Evolutionary conservation across 148 eudicot genomes (phyloP).

Genomic region (Vaccinium darrowii): DNA sequence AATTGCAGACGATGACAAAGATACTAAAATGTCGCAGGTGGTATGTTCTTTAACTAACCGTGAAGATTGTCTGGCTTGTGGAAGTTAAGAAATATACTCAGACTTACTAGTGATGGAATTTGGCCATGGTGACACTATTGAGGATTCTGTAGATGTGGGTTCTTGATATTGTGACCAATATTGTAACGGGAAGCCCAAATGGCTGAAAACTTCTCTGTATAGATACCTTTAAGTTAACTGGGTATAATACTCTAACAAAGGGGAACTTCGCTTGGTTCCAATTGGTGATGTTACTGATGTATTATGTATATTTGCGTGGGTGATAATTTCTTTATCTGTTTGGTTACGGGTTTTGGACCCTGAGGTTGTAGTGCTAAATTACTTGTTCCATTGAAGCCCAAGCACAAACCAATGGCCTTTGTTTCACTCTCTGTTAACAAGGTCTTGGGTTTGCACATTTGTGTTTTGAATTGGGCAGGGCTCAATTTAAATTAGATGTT

Average conservation of each 20-base stretch:
- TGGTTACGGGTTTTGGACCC: not conserved
- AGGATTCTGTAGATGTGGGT: not conserved
- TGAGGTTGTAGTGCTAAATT: not conserved
- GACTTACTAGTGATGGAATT: not conserved
- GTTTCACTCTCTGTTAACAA: not conserved
- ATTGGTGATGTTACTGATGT: no score
- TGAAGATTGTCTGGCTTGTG: slow-evolving; percentile 88
- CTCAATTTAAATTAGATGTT: not conserved
- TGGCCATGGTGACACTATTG: not conserved
- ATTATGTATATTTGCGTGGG: no score
- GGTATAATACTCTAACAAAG: not conserved
- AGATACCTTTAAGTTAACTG: not conserved
- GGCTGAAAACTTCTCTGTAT: not conserved
- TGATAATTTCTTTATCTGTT: not conserved
- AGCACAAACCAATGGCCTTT: not conserved
- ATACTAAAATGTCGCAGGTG: slow-evolving; percentile 64
- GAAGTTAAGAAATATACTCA: slow-evolving; percentile 39
- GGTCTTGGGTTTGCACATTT: not conserved
- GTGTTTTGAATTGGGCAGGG: not conserved
- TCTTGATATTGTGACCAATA: not conserved
- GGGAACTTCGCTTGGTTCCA: not conserved
- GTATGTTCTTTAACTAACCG: slow-evolving; percentile 76
- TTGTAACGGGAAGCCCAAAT: not conserved
- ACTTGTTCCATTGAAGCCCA: not conserved
- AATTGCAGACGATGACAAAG: slow-evolving; percentile 33